Percentiles rank a stretch among this genome's conserved stretches.
Conservation (phyloP, 1,284 basidiomycete genomes). For the Marasmius oreades region DNA sequence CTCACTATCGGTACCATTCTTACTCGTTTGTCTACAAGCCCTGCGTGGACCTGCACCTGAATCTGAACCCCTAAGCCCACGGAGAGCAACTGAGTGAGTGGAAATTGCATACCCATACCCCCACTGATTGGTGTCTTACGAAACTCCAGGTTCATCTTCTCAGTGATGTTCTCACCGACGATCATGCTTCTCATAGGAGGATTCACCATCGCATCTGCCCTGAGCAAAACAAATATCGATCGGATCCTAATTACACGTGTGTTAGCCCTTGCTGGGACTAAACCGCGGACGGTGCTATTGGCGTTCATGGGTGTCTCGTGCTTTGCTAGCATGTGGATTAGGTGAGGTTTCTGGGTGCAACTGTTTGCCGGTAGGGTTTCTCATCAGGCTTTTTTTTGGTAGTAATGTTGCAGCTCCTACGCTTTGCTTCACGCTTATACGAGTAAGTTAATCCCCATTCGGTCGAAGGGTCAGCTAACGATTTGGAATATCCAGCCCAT, state of each 20-base stretch:
- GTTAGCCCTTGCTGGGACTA: slow-evolving; percentile 85
- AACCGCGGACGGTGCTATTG: slow-evolving; percentile 83
- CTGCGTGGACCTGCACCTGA: slow-evolving; percentile 54
- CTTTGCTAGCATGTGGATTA: slow-evolving; percentile 99
- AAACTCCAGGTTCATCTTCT: slow-evolving; percentile 64
- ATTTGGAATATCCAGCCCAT: slow-evolving; percentile 68
- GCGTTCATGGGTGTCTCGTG: slow-evolving; percentile 97
- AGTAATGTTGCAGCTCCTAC: slow-evolving; percentile 98
- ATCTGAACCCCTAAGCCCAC: slow-evolving; percentile 64
- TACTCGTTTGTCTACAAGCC: slow-evolving; percentile 88
- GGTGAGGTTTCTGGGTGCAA: slow-evolving; percentile 39
- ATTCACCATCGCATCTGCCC: slow-evolving; percentile 97
- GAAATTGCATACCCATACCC: neutral
- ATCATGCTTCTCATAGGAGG: slow-evolving; percentile 97
- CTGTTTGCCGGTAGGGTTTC: slow-evolving; percentile 30
- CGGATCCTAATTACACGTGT: slow-evolving; percentile 92
- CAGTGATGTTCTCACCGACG: slow-evolving; percentile 84
- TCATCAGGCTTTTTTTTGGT: slow-evolving; percentile 10
- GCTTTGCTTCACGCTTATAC: slow-evolving; percentile 95
- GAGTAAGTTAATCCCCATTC: no score
- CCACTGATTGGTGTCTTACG: neutral
- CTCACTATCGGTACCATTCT: slow-evolving; percentile 83
- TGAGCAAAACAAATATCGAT: slow-evolving; percentile 98
- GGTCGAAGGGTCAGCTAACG: no score
- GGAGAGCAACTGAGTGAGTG: slow-evolving; percentile 82